phyloP scores from a whole-genome alignment of 768 basidiomycete genomes.

The Mycena metata region DNA sequence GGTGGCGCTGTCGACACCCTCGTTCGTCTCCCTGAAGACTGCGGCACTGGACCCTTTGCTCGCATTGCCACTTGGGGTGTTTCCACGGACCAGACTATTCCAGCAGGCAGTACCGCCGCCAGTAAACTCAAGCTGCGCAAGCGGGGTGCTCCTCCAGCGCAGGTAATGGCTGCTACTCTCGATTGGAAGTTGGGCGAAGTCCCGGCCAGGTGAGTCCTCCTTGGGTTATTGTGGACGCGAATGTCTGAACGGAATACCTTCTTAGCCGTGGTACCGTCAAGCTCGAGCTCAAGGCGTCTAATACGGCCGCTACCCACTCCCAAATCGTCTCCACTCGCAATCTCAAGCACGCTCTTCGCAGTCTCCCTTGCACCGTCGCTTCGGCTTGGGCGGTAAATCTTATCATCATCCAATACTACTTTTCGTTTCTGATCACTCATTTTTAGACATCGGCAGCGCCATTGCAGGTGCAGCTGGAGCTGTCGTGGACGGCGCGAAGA shows the following conservation, averaged over 20 bases:
- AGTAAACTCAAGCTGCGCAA: conserved; percentile 18
- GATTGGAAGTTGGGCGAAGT: conserved; percentile 16
- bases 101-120: conserved; percentile 7
- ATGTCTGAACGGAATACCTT: conserved; percentile 4
- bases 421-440: not conserved
- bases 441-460: conserved; percentile 3
- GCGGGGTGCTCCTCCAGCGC: conserved; percentile 14
- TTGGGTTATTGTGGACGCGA: conserved; percentile 1
- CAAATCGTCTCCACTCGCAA: conserved; percentile 16
- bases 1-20: conserved; percentile 19
- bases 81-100: not conserved
- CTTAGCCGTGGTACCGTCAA: conserved; percentile 15
- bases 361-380: conserved; percentile 11
- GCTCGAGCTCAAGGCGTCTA: conserved; percentile 23
- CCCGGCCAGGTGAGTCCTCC: conserved; percentile 7
- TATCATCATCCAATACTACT: not conserved
- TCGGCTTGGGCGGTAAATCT: conserved; percentile 11
- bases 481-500: too few species aligned
- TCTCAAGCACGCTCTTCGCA: conserved; percentile 17
- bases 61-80: conserved; percentile 14
- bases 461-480: too few species aligned
- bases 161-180: conserved; percentile 18
- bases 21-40: conserved; percentile 22
- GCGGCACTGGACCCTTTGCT: conserved; percentile 20
- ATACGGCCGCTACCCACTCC: conserved; percentile 8